Evolutionary conservation across 2,329 filamentous ascomycete genomes (phyloP).

Genomic region (Colletotrichum sp.): DNA sequence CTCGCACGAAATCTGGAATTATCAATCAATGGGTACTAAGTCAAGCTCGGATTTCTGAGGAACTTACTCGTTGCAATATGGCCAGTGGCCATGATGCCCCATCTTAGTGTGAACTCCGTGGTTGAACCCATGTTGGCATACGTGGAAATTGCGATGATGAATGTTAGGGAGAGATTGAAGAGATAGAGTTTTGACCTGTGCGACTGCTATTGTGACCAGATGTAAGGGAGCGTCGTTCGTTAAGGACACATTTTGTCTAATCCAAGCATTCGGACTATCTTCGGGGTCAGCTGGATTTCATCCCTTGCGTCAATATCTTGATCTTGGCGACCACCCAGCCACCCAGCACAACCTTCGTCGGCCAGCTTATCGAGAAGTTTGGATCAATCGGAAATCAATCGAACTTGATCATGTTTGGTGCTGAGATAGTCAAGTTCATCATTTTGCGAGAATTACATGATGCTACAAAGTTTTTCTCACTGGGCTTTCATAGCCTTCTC

Average conservation of each 20-base stretch:
- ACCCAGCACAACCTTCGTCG: background rate
- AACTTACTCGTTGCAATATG: background rate
- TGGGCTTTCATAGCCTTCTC: background rate
- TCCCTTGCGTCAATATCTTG: background rate
- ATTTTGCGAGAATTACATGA: background rate
- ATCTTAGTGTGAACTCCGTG: background rate
- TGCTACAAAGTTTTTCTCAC: accelerated
- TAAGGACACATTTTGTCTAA: background rate
- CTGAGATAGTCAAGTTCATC: no score
- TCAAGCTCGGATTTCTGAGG: background rate
- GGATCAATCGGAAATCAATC: accelerated
- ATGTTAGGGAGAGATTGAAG: accelerated
- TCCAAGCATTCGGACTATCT: background rate
- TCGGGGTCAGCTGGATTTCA: background rate
- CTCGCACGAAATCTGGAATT: constrained; percentile 46
- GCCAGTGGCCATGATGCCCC: background rate
- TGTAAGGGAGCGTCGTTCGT: background rate
- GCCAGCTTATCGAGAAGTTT: background rate
- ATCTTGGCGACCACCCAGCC: background rate
- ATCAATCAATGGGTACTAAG: background rate
- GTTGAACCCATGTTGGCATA: background rate
- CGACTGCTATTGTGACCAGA: accelerated
- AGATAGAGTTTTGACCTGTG: accelerated
- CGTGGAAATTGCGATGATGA: background rate
- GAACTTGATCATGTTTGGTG: background rate